Percentiles rank a stretch among this genome's conserved stretches.
phyloP scores from a whole-genome alignment of 805 yeast species.

The Candida dendrica region DNA sequence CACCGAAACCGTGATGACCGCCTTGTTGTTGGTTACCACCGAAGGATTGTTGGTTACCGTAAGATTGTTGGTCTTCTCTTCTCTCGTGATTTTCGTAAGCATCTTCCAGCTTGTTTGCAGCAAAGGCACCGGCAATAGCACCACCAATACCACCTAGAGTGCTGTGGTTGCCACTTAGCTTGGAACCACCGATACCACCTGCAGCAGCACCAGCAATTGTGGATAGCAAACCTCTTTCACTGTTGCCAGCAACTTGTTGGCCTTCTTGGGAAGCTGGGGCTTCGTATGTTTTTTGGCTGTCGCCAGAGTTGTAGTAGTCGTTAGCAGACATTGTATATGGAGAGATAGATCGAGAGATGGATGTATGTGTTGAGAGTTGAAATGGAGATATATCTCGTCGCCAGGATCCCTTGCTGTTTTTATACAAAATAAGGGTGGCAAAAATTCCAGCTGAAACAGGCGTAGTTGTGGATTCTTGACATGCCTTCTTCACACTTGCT shows the following conservation, averaged over 20 bases:
- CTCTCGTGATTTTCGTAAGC: conserved; percentile 19
- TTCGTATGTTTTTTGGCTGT: conserved; percentile 28
- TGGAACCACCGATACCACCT: conserved; percentile 46
- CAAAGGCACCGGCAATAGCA: conserved; percentile 44
- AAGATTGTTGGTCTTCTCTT: conserved; percentile 6
- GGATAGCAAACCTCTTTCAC: conserved; percentile 35
- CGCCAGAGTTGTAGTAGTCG: conserved; percentile 44
- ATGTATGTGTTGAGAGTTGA: too few species aligned
- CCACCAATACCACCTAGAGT: conserved; percentile 40
- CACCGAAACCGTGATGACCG: conserved; percentile 11
- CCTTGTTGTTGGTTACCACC: conserved; percentile 4
- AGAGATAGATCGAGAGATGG: too few species aligned
- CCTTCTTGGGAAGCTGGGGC: conserved; percentile 6
- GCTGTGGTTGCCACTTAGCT: conserved; percentile 29
- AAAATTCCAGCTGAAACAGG: too few species aligned
- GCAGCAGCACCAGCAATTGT: conserved; percentile 44
- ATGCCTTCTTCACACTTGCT: too few species aligned
- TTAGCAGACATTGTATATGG: conserved; percentile 45
- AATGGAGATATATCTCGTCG: too few species aligned
- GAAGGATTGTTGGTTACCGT: conserved; percentile 5
- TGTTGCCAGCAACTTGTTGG: conserved; percentile 14
- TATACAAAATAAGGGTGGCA: too few species aligned
- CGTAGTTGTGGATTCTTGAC: too few species aligned
- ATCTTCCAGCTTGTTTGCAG: conserved; percentile 40
- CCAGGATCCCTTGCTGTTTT: too few species aligned